A percentile compares a stretch with the other conserved stretches of the same genome.
Evolutionary conservation across 2,329 filamentous ascomycete genomes (phyloP).

Genomic region (Aciculosporium take): DNA sequence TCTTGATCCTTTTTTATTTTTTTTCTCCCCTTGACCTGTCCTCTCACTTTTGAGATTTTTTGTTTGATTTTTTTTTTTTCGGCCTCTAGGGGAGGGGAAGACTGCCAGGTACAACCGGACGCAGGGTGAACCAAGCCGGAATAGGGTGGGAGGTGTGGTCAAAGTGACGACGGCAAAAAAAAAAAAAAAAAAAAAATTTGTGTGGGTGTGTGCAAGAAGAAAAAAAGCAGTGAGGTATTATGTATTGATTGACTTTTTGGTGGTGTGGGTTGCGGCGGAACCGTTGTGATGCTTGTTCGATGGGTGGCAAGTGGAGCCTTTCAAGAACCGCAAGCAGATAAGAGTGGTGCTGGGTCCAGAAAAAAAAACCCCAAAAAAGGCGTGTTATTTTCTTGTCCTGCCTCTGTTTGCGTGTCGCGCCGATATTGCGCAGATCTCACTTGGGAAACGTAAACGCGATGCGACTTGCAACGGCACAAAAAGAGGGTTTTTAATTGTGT

Average conservation of each 20-base stretch:
- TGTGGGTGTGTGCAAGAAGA: conserved; percentile 5
- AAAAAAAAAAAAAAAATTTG: conserved; percentile 3
- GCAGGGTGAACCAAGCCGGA: conserved; percentile 12
- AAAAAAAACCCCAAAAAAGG: conserved; percentile 10
- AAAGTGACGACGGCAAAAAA: conserved; percentile 4
- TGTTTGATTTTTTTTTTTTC: conserved; percentile 22
- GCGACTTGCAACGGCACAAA: conserved; percentile 7
- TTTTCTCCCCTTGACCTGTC: conserved; percentile 9
- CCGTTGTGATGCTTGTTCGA: conserved; percentile 12
- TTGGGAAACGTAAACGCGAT: conserved; percentile 7
- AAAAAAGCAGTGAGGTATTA: neutral
- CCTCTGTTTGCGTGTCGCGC: conserved; percentile 9
- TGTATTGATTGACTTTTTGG: conserved; percentile 6
- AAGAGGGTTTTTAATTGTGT: conserved; percentile 2
- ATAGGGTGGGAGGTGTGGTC: conserved; percentile 14
- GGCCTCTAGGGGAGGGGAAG: conserved; percentile 6
- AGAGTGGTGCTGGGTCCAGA: conserved; percentile 11
- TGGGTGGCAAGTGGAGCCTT: conserved; percentile 13
- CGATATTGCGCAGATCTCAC: conserved; percentile 5
- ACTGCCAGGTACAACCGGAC: conserved; percentile 12
- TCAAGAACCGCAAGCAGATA: conserved; percentile 14
- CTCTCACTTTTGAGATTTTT: conserved; percentile 8
- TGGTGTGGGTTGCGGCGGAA: conserved; percentile 10
- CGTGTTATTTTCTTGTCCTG: conserved; percentile 6
- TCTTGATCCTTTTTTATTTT: conserved; percentile 28